Evolutionary conservation across 441 rosid genomes (phyloP).

Genomic region (Erysimum cheiri): DNA sequence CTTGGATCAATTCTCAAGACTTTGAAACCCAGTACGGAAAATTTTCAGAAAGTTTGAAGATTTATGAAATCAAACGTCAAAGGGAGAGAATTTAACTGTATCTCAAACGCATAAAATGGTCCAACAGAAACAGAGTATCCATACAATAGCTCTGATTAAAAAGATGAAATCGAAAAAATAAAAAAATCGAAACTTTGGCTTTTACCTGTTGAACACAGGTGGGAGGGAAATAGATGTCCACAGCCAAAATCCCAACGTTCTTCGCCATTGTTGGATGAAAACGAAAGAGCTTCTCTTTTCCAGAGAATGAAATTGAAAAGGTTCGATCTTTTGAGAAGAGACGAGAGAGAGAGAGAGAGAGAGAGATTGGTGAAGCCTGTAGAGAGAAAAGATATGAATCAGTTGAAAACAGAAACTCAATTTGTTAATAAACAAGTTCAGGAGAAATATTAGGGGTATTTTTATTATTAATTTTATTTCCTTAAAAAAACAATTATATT

Average conservation of each 20-base stretch:
- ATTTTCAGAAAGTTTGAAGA: conserved; percentile 13
- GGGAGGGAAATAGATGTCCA: conserved; percentile 98
- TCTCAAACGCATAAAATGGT: background rate
- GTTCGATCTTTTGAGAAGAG: conserved; percentile 22
- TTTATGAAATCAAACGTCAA: conserved; percentile 35
- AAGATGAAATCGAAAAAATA: background rate
- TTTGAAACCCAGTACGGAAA: conserved; percentile 14
- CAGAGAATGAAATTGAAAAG: conserved; percentile 24
- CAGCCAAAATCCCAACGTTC: conserved; percentile 93
- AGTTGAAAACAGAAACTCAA: conserved; percentile 33
- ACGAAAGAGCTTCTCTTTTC: conserved; percentile 8
- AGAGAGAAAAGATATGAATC: conserved; percentile 27
- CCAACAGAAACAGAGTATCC: conserved; percentile 25
- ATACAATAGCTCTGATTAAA: background rate
- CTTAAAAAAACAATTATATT: conserved; percentile 3
- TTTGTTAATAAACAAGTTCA: conserved; percentile 38
- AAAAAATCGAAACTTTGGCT: background rate
- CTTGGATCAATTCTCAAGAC: background rate
- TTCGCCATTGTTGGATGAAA: conserved; percentile 63
- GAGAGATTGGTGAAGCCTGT: conserved; percentile 33
- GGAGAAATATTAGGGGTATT: conserved; percentile 14
- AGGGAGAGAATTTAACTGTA: conserved; percentile 1
- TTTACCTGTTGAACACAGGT: conserved; percentile 87
- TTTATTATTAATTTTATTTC: background rate
- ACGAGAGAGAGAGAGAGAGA: conserved; percentile 21